A percentile compares a stretch with the other conserved stretches of the same genome.
Conservation (phyloP, 2,329 filamentous ascomycete genomes). For the Emergomyces africanus region DNA sequence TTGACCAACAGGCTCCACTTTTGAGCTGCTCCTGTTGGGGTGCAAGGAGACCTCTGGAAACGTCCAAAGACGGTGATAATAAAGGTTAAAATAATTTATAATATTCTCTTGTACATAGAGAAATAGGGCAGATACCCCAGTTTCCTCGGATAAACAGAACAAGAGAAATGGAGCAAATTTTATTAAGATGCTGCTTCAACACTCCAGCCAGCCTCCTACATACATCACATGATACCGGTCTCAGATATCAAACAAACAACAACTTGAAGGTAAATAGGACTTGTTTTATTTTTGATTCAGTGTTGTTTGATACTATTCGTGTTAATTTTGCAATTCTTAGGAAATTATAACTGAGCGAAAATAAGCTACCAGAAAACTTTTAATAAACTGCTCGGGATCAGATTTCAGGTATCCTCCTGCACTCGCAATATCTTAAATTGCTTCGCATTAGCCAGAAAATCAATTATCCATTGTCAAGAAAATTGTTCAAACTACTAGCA, state of each 20-base stretch:
- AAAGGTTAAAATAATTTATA: background rate
- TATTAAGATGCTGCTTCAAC: background rate
- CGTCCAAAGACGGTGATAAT: background rate
- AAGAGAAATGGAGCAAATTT: background rate
- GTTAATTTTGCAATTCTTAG: background rate
- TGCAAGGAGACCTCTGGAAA: background rate
- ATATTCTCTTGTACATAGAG: background rate
- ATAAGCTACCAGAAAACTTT: background rate
- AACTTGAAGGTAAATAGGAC: too few relatives aligned
- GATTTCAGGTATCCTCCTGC: background rate
- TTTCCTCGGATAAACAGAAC: background rate
- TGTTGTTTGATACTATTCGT: background rate
- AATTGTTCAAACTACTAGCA: background rate
- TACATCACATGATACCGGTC: slow-evolving; percentile 7
- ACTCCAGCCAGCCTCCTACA: slow-evolving; percentile 9
- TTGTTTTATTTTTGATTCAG: too few relatives aligned
- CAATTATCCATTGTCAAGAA: background rate
- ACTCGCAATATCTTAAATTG: background rate
- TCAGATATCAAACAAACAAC: too few relatives aligned
- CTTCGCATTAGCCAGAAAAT: background rate
- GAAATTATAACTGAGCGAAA: background rate
- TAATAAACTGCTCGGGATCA: background rate
- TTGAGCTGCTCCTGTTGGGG: background rate
- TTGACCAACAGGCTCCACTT: background rate
- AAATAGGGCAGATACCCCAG: background rate